These are phyloP conservation scores for Haberlea rhodopensis DNA, from an alignment of 257 asterid genomes.

Conservation along the genomic window DNA sequence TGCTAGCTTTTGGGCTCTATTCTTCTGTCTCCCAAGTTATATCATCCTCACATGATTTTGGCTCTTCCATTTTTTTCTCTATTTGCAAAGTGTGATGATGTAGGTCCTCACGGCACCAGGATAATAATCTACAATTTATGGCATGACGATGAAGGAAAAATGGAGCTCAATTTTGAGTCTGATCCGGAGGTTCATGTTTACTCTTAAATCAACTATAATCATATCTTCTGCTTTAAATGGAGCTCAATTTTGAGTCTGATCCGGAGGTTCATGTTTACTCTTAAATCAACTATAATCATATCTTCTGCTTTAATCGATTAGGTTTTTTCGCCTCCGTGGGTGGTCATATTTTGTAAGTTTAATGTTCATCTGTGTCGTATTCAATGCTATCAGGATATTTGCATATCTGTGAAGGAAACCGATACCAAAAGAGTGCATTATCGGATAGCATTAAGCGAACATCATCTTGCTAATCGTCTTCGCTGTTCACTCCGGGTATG, in stretches of 20 bases:
- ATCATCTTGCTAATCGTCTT: conserved; percentile 79
- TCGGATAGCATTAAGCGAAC: conserved; percentile 40
- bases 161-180: conserved; percentile 82
- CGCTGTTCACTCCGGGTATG: conserved; percentile 84
- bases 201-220: conserved; percentile 23
- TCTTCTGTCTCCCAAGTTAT: conserved; percentile 3
- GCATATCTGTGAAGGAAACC: conserved; percentile 40
- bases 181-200: conserved; percentile 65
- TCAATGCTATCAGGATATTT: conserved; percentile 64
- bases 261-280: conserved; percentile 55
- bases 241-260: conserved; percentile 83
- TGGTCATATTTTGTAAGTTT: conserved; percentile 17
- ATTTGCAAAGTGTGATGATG: conserved; percentile 63
- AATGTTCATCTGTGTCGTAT: conserved; percentile 22
- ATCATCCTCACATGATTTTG: conserved; percentile 14
- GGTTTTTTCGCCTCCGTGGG: neutral
- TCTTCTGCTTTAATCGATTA: conserved; percentile 14
- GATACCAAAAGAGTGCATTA: conserved; percentile 28
- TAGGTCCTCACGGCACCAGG: conserved; percentile 81
- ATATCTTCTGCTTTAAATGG: no score
- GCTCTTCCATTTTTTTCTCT: conserved; percentile 15
- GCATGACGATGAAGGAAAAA: conserved; percentile 62
- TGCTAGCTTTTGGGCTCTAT: conserved; percentile 27
- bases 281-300: conserved; percentile 18
- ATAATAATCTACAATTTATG: conserved; percentile 76